Base-by-base conservation (phyloP, 768 basidiomycete genomes). In the Kwoniella pini region DNA sequence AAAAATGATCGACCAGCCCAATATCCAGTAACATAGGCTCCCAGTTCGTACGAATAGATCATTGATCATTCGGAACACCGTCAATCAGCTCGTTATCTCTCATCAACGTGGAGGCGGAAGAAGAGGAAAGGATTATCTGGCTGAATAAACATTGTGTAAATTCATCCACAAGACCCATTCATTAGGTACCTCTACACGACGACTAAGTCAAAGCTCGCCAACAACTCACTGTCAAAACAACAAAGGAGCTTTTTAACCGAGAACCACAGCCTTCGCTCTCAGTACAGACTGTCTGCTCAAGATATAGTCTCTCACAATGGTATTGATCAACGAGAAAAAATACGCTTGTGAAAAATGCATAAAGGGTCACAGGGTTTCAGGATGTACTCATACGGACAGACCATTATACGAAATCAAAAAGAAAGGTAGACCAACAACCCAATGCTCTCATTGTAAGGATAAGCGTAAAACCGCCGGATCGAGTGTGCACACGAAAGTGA, bases 321-420 rank as follows among this genome's bases (percentile, higher is more conserved):
- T 76, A 13, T 62, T 76, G 40, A 72, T 76, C 54, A 76, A 76
- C 63, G 75, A 76, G 40, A 74, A 72, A 57, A 73, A 76, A 53
- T 76, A 63, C 54, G 68, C 73, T 22, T 93, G 92, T 78, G 89
- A 88, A 81, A 88, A 90, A 12, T 96, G 93, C 79, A 93, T 94
- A 76, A 93, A 93, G 80, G 93, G 93, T 0, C 92, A 96, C 72
- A 86, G 93, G 54, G 93, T 92, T 12, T 91, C 91, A 2, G 85
- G 85, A 13, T 96, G 93, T 77, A 84, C 84, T 48, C 93, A 96
- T 74, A 86, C 86, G 28, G 89, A 91, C 68, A 83, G 93, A 19
- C 91, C 91, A 3, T 82, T 96, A n/a, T 92, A 90, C 64, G 90
- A 94, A 77, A 87, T 95, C 60, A 90, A 92, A 82, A 90, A 88